Evolutionary conservation across 192 early-diverging fungal species (phyloP).

Genomic region (Mortierella alpina): DNA sequence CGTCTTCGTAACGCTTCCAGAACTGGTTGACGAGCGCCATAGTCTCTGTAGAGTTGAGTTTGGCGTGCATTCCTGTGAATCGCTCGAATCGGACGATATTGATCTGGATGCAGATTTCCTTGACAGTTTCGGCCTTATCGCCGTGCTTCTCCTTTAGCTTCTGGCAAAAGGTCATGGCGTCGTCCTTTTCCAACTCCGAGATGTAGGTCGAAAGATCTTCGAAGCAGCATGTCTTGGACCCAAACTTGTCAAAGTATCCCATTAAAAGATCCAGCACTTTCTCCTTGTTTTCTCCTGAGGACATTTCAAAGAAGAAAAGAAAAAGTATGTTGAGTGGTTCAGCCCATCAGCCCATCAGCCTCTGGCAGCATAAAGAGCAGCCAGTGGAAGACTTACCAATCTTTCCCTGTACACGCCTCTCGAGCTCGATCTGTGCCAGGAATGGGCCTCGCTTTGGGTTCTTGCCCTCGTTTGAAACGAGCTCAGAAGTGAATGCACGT

Average conservation of each 20-base stretch:
- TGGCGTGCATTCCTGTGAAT: slow-evolving; percentile 22
- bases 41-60: slow-evolving; percentile 22
- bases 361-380: neutral
- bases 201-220: slow-evolving; percentile 79
- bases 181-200: slow-evolving; percentile 33
- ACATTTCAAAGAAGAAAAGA: neutral
- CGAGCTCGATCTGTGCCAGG: slow-evolving; percentile 75
- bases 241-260: slow-evolving; percentile 72
- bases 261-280: slow-evolving; percentile 55
- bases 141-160: slow-evolving; percentile 31
- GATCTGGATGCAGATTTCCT: slow-evolving; percentile 51
- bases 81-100: slow-evolving; percentile 32
- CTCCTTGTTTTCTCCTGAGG: slow-evolving; percentile 22
- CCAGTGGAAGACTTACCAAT: slow-evolving; percentile 30
- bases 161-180: slow-evolving; percentile 49
- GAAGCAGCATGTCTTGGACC: slow-evolving; percentile 74
- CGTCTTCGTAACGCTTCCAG: slow-evolving; percentile 49
- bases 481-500: slow-evolving; percentile 48
- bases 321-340: neutral
- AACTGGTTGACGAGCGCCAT: slow-evolving; percentile 42
- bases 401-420: slow-evolving; percentile 53
- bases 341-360: too few relatives aligned
- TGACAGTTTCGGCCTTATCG: slow-evolving; percentile 50
- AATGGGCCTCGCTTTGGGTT: slow-evolving; percentile 75
- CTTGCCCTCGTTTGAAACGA: slow-evolving; percentile 53